These are phyloP conservation scores for Solanum pimpinellifolium DNA, from an alignment of 257 asterid species.

Conservation along the genomic window DNA sequence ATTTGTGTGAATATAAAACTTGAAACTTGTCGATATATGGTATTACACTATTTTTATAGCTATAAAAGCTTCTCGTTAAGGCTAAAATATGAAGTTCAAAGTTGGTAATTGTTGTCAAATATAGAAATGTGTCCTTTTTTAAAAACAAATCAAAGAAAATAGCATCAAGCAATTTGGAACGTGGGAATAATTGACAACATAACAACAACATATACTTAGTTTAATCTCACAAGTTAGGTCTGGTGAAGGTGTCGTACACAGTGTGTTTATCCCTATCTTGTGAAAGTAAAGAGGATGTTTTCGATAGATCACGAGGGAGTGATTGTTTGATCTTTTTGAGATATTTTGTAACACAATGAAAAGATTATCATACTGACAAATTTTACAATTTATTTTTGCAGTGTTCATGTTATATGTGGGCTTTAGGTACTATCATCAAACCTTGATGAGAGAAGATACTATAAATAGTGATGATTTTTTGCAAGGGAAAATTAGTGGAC, in stretches of 20 bases:
- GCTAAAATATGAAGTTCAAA: neutral
- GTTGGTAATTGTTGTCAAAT: neutral
- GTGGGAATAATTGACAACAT: neutral
- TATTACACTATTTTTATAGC: neutral
- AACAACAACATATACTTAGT: neutral
- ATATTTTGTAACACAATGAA: neutral
- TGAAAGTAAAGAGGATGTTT: neutral
- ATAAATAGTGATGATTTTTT: neutral
- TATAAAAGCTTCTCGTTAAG: neutral
- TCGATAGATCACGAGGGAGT: neutral
- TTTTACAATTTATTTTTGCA: slow-evolving; percentile 14
- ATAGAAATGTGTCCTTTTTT: neutral
- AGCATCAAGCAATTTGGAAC: neutral
- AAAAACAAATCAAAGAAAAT: neutral
- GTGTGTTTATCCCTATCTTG: neutral
- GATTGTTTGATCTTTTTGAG: neutral
- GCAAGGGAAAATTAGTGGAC: slow-evolving; percentile 6
- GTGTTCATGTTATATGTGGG: slow-evolving; percentile 84
- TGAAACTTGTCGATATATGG: neutral
- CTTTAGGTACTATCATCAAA: slow-evolving; percentile 60
- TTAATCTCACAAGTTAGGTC: neutral
- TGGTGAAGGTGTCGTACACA: neutral
- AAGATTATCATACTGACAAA: neutral
- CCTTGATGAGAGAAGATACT: slow-evolving; percentile 20
- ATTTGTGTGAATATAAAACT: neutral